Conservation (phyloP, 139 green algal genomes). For the Picochlorum costavermella region DNA sequence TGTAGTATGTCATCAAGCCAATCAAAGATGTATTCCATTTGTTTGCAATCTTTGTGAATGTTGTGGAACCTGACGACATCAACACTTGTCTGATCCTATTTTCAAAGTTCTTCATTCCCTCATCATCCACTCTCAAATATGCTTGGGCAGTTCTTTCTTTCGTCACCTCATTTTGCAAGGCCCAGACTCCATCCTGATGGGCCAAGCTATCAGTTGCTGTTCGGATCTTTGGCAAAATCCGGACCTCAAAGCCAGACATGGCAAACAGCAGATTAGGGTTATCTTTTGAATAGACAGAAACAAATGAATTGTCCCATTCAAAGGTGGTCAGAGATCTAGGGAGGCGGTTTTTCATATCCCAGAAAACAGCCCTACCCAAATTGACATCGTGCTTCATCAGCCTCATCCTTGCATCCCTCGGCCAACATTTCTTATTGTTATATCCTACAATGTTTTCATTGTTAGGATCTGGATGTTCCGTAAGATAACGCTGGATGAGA, state of each 20-base stretch:
- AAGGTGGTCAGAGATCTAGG: constrained; percentile 88
- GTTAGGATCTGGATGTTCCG: constrained; percentile 99
- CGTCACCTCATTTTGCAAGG: constrained; percentile 91
- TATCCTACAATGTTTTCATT: constrained; percentile 99
- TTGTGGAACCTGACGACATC: constrained; percentile 95
- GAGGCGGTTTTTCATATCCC: constrained; percentile 90
- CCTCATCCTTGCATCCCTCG: constrained; percentile 95
- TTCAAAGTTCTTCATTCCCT: constrained; percentile 93
- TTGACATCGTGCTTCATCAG: constrained; percentile 99
- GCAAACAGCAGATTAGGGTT: constrained; percentile 99
- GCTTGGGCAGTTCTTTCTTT: constrained; percentile 83
- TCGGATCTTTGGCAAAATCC: constrained; percentile 93
- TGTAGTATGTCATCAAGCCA: constrained; percentile 96
- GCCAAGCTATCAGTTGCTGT: constrained; percentile 83
- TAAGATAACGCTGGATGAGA: constrained; percentile 94
- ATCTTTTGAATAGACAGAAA: constrained; percentile 91
- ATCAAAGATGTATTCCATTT: constrained; percentile 99
- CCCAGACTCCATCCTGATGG: constrained; percentile 95
- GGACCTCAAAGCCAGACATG: constrained; percentile 96
- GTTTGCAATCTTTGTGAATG: constrained; percentile 99
- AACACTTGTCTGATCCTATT: constrained; percentile 94
- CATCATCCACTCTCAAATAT: constrained; percentile 96
- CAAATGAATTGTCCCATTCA: constrained; percentile 96
- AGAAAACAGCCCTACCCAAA: constrained; percentile 92
- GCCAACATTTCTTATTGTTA: constrained; percentile 99